Evolutionary conservation across 225 moss, liverwort and hornwort species (phyloP).

Genomic region (Marchantia paleacea): DNA sequence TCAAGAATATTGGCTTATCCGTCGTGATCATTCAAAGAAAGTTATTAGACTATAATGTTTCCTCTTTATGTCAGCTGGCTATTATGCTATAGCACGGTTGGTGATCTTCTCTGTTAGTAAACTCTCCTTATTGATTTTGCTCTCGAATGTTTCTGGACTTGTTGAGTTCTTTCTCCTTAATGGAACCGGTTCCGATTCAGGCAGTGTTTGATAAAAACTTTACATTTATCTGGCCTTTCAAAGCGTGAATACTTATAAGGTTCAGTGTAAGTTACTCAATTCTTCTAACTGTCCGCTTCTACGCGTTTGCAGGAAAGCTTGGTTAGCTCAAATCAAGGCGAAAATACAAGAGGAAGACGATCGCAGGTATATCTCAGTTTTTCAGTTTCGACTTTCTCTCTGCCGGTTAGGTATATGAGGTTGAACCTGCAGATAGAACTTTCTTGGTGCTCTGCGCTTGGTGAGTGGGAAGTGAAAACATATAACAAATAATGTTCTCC

Average conservation of each 20-base stretch:
- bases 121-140: background rate
- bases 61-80: background rate
- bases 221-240: too few species aligned
- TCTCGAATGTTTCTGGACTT: too few species aligned
- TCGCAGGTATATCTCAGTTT: slow-evolving; percentile 47
- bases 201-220: background rate
- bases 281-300: background rate
- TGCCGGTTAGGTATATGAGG: background rate
- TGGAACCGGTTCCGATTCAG: background rate
- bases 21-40: background rate
- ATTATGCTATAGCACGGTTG: background rate
- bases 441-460: background rate
- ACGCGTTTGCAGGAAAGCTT: slow-evolving; percentile 52
- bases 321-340: slow-evolving; percentile 43
- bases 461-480: background rate
- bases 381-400: background rate
- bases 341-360: slow-evolving; percentile 51
- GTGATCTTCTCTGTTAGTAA: background rate
- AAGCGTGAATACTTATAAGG: too few species aligned
- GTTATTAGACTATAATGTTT: background rate
- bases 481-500: background rate
- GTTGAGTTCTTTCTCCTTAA: too few species aligned
- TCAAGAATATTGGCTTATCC: too few species aligned
- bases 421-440: too few species aligned
- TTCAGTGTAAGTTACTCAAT: background rate